These are phyloP conservation scores for Torulaspora pretoriensis DNA, from an alignment of 1,139 yeast species.

Conservation along the genomic window DNA sequence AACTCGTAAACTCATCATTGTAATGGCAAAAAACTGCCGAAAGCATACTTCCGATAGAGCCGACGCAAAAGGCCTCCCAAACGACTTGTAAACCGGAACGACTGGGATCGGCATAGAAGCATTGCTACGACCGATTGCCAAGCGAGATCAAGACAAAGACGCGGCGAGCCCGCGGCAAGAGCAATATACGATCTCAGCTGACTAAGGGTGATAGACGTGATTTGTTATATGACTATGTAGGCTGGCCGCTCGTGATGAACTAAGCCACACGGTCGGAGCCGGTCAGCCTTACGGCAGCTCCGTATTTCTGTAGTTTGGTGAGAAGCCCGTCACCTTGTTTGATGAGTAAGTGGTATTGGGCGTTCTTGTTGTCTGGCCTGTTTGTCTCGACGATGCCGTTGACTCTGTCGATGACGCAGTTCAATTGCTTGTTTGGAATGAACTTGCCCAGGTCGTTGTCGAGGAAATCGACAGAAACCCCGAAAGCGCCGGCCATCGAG, in stretches of 20 bases:
- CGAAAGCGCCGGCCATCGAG: constrained; percentile 93
- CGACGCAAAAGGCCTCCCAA: neutral
- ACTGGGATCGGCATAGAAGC: neutral
- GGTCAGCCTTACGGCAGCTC: constrained; percentile 92
- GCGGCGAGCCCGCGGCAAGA: neutral
- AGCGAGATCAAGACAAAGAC: neutral
- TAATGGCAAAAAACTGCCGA: neutral
- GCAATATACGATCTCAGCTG: neutral
- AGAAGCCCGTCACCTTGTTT: constrained; percentile 90
- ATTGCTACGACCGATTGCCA: neutral
- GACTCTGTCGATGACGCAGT: constrained; percentile 93
- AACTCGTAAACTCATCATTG: neutral
- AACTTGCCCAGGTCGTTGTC: constrained; percentile 80
- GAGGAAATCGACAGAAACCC: constrained; percentile 78
- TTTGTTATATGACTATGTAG: neutral
- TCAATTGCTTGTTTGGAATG: constrained; percentile 87
- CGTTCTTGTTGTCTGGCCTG: constrained; percentile 92
- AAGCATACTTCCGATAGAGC: neutral
- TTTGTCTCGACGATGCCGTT: constrained; percentile 94
- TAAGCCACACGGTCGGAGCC: constrained; percentile 70
- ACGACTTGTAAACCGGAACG: neutral
- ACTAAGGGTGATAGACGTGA: neutral
- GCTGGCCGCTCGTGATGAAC: neutral
- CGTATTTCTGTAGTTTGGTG: constrained; percentile 93
- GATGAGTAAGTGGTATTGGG: constrained; percentile 82